Conservation (phyloP, 2,329 filamentous ascomycete genomes). For the Coniella lustricola region DNA sequence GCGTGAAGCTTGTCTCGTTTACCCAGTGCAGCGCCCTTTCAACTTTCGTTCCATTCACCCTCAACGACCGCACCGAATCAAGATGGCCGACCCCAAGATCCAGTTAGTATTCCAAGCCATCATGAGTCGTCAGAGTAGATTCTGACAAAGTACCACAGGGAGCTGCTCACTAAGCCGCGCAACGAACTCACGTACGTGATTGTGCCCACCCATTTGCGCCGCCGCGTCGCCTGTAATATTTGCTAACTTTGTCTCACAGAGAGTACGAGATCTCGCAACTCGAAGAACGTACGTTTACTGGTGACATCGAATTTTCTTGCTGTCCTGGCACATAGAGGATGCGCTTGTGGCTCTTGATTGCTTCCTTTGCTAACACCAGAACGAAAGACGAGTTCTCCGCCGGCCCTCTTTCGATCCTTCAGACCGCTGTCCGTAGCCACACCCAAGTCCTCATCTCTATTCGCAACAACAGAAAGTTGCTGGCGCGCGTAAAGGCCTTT, state of each 20-base stretch:
- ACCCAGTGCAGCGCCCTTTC: background rate
- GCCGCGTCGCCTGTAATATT: background rate
- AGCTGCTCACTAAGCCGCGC: conserved; percentile 82
- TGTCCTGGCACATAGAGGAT: background rate
- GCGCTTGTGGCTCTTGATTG: background rate
- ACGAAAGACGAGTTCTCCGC: conserved; percentile 46
- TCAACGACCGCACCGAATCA: conserved; percentile 15
- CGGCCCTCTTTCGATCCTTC: conserved; percentile 73
- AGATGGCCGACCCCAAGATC: conserved; percentile 64
- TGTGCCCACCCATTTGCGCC: conserved; percentile 29
- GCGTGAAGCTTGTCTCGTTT: conserved; percentile 1
- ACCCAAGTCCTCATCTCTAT: conserved; percentile 95
- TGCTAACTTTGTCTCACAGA: conserved; percentile 36
- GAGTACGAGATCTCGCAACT: conserved; percentile 84
- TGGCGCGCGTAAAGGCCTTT: conserved; percentile 96
- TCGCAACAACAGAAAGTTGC: conserved; percentile 96
- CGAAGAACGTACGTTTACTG: conserved; percentile 18
- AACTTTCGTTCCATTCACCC: conserved; percentile 5
- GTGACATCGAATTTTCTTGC: too few relatives aligned
- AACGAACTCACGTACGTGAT: conserved; percentile 92
- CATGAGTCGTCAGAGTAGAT: conserved; percentile 7
- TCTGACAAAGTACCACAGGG: conserved; percentile 45
- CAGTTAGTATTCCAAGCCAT: conserved; percentile 45
- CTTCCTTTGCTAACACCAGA: conserved; percentile 14
- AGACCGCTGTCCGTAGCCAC: conserved; percentile 91